Base-by-base conservation (phyloP, 2,329 filamentous ascomycete genomes). In the Pseudogymnoascus sp. region DNA sequence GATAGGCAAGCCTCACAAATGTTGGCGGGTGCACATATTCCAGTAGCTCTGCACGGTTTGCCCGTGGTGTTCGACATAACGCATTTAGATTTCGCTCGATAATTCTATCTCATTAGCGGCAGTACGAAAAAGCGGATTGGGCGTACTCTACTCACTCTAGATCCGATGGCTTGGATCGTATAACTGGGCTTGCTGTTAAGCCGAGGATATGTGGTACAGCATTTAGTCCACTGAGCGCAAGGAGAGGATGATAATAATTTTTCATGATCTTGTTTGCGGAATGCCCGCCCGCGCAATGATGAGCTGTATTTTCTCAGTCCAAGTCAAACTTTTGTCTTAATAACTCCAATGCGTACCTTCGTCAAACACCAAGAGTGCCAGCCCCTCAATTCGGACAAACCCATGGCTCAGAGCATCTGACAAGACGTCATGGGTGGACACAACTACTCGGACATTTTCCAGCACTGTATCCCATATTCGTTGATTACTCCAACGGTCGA, bases 311-410 rank as follows among this genome's bases (percentile, higher is more conserved):
- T 54, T 0, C 15, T 54, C n/a, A 54, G 47, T 6, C n/a, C 2
- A 33, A 9, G 29, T 33, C 47, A 31, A 33, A 33, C n/a, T 11
- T 54, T 5, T 35, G n/a, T 17, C 7, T 33, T 21, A 5, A 35
- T 7, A 11, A 54, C 24, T 54, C 5, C 64, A 29, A 21, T 9
- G 13, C 47, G 2, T 72, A 82, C 84, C 83, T 79, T 89, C 86
- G 69, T 89, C 86, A 65, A 88, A 87, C 0, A 89, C 76, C 6
- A 88, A 73, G 35, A 89, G 71, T 17, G 81, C 77, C 17, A 89
- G 68, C 3, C 73, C 72, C 5, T 73, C 68, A 67, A 88, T 79
- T 8, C 70, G 73, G 3, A 89, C 78, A 69, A 88, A 89, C 0
- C 77, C 85, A 74, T 87, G 83, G 5, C 71, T 78, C 59, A 88